Evolutionary conservation across 2,329 filamentous ascomycete genomes (phyloP).

Genomic region (Cercospora sesami): DNA sequence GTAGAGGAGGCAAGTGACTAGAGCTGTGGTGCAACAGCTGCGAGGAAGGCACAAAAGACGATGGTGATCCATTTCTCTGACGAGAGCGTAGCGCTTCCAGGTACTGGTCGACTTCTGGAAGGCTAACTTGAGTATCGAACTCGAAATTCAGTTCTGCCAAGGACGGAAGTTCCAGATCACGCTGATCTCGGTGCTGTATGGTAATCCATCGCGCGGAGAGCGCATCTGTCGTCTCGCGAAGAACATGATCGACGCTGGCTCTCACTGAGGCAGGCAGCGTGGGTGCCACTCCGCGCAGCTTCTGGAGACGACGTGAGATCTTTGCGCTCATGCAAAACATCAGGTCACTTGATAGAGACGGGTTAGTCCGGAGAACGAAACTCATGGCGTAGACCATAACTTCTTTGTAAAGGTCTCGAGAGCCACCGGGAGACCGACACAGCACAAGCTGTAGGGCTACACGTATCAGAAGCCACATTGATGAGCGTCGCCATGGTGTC

Average conservation of each 20-base stretch:
- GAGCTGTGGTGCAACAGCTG: conserved; percentile 5
- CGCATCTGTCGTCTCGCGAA: not conserved
- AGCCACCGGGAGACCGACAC: conserved; percentile 10
- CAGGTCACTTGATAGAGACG: conserved; percentile 12
- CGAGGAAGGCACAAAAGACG: conserved; percentile 20
- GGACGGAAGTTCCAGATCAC: conserved; percentile 12
- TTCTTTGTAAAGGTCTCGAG: conserved; percentile 13
- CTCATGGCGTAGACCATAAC: conserved; percentile 36
- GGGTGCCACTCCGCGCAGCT: conserved; percentile 14
- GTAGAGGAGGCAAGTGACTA: conserved; percentile 19
- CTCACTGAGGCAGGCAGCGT: not conserved
- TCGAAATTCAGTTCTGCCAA: conserved; percentile 20
- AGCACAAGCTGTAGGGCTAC: conserved; percentile 59
- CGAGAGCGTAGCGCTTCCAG: conserved; percentile 16
- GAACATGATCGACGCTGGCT: not conserved
- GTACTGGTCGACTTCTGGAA: conserved; percentile 27
- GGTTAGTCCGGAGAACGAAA: conserved; percentile 45
- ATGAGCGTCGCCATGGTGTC: conserved; percentile 63
- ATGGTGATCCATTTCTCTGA: not conserved
- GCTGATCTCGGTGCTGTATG: conserved; percentile 6
- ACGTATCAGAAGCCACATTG: conserved; percentile 63
- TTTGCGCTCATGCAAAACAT: conserved; percentile 32
- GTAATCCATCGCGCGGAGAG: not conserved
- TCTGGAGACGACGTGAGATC: conserved; percentile 29
- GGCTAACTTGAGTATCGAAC: conserved; percentile 16